Conservation (phyloP, 2,329 filamentous ascomycete genomes). For the Seiridium unicorne region DNA sequence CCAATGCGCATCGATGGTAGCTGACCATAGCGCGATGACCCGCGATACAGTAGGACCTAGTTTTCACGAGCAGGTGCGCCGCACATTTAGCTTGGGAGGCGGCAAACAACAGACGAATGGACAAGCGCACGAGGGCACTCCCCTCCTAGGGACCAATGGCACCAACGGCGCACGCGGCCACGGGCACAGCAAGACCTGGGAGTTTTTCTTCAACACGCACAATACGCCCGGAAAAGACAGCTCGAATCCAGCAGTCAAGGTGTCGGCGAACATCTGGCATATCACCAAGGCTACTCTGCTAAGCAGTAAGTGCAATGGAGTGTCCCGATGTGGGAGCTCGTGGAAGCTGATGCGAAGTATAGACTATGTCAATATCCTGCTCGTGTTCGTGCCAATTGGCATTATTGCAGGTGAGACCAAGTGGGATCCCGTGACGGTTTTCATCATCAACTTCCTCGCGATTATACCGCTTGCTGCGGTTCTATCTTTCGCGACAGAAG, state of each 20-base stretch:
- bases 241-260: conserved; percentile 42
- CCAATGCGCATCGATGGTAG: conserved; percentile 12
- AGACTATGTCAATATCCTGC: conserved; percentile 67
- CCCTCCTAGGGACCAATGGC: conserved; percentile 20
- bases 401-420: conserved; percentile 62
- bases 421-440: conserved; percentile 67
- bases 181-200: conserved; percentile 25
- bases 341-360: not conserved
- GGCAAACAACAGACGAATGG: conserved; percentile 21
- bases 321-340: not conserved
- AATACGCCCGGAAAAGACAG: conserved; percentile 53
- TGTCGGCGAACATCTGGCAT: conserved; percentile 50
- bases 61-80: conserved; percentile 19
- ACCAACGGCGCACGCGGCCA: conserved; percentile 21
- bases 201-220: conserved; percentile 49
- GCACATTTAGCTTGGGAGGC: conserved; percentile 18
- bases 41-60: conserved; percentile 25
- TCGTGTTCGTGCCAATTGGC: conserved; percentile 72
- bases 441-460: conserved; percentile 77
- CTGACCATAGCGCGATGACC: conserved; percentile 26
- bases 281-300: conserved; percentile 55
- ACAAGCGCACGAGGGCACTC: conserved; percentile 21
- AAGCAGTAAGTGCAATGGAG: conserved; percentile 49
- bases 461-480: conserved; percentile 75
- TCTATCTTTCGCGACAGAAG: conserved; percentile 75